Conservation (phyloP, 345 rosid genomes). For the Rubroshorea leprosula region DNA sequence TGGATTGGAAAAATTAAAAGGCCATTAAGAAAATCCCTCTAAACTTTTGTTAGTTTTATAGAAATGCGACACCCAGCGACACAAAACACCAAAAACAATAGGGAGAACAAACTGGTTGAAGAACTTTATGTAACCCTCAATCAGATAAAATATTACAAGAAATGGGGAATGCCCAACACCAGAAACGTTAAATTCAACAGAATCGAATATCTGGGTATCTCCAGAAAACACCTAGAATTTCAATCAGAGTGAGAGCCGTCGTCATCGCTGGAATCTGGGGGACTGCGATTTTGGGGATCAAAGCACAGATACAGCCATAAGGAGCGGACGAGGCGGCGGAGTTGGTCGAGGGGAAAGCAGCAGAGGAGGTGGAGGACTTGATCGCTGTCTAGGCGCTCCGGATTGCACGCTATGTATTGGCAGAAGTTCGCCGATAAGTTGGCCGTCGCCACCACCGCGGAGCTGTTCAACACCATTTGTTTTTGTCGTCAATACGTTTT, state of each 20-base stretch:
- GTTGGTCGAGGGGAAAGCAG: slow-evolving; percentile 53
- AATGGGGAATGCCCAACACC: neutral
- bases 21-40: no score
- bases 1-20: no score
- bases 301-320: slow-evolving; percentile 61
- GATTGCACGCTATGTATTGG: slow-evolving; percentile 89
- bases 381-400: slow-evolving; percentile 59
- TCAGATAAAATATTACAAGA: neutral
- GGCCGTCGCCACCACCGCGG: slow-evolving; percentile 51
- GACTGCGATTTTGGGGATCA: slow-evolving; percentile 19
- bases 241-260: slow-evolving; percentile 15
- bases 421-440: slow-evolving; percentile 60
- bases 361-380: slow-evolving; percentile 57
- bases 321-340: slow-evolving; percentile 57
- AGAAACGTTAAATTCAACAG: no score
- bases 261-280: neutral
- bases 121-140: slow-evolving; percentile 1
- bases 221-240: neutral
- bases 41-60: no score
- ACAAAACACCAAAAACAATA: slow-evolving; percentile 3
- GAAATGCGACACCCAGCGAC: no score
- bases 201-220: neutral
- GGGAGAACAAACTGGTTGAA: neutral
- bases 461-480: slow-evolving; percentile 69
- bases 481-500: neutral